Base-by-base conservation (phyloP, 768 basidiomycete genomes). In the Gymnopilus dilepis region DNA sequence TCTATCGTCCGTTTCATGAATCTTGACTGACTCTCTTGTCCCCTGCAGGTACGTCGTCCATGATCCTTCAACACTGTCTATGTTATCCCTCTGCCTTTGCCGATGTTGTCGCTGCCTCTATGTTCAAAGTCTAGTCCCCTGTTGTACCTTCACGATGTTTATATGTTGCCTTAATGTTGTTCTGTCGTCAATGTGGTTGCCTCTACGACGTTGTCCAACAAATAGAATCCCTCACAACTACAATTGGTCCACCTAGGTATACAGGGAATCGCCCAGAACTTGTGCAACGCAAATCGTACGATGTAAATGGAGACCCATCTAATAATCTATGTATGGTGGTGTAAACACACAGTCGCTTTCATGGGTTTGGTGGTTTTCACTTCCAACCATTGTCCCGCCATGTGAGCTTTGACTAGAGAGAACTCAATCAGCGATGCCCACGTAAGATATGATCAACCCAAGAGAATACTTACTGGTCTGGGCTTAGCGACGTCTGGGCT, bases 11-110 rank as follows among this genome's bases (percentile, higher is more conserved):
- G 28, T 33, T 45, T 40, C 34, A 19, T 34, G 12, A 51, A 62
- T 28, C 21, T n/a, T 34, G 31, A 19, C 56, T 62, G 17, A 62
- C 38, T 30, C 19, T 12, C 42, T 31, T 9, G 7, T 33, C 30
- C 38, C 38, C 54, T 41, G 1, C 47, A 65, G 61, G 66, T 67
- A 56, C 33, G 61, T 62, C n/a, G 1, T 60, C 34, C n/a, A 28
- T 38, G 7, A 28, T 6, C 19, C 30, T 31, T 22, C 30, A 31
- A 34, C 34, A 8, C 9, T 45, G 41, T 45, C 13, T 24, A 42
- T 21, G 26, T 45, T 31, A 24, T 31, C 28, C 43, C 15, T 24
- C 42, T 56, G 38, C 42, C 26, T 15, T 50, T n/a, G 7, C n/a
- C n/a, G n/a, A n/a, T n/a, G n/a, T n/a, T n/a, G n/a, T n/a, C n/a